Conservation (phyloP, 768 basidiomycete genomes). For the Agaricus sinodeliciosus region DNA sequence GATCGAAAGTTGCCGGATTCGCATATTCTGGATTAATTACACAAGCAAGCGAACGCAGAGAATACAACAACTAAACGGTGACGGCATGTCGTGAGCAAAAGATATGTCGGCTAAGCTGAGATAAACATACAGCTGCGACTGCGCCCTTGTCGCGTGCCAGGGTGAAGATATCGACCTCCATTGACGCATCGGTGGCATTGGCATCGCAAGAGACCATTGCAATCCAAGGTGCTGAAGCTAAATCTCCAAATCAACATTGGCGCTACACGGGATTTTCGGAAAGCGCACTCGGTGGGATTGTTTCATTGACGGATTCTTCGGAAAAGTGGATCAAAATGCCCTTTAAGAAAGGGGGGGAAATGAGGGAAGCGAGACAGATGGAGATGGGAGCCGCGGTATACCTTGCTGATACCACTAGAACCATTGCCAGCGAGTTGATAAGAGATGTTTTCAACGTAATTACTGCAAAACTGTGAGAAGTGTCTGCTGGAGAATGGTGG, state of each 20-base stretch:
- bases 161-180: conserved; percentile 72
- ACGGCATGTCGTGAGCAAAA: neutral
- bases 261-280: neutral
- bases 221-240: conserved; percentile 83
- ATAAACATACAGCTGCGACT: conserved; percentile 57
- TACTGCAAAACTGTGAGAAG: conserved; percentile 24
- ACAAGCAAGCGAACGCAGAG: conserved; percentile 64
- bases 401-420: conserved; percentile 49
- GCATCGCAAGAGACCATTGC: conserved; percentile 80
- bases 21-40: conserved; percentile 69
- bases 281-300: conserved; percentile 41
- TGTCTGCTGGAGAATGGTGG: neutral
- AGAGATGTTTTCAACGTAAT: conserved; percentile 47
- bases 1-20: conserved; percentile 52
- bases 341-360: conserved; percentile 24
- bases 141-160: conserved; percentile 76
- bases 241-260: conserved; percentile 11
- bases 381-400: conserved; percentile 16
- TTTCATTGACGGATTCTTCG: conserved; percentile 45
- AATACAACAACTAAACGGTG: conserved; percentile 68
- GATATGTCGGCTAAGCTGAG: neutral
- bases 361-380: conserved; percentile 1
- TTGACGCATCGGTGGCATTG: conserved; percentile 61
- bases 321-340: conserved; percentile 84
- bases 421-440: conserved; percentile 50